Percentiles rank a stretch among this genome's conserved stretches.
These are phyloP conservation scores for Fusarium hostae DNA, from an alignment of 2,329 filamentous ascomycete species.

Conservation along the genomic window DNA sequence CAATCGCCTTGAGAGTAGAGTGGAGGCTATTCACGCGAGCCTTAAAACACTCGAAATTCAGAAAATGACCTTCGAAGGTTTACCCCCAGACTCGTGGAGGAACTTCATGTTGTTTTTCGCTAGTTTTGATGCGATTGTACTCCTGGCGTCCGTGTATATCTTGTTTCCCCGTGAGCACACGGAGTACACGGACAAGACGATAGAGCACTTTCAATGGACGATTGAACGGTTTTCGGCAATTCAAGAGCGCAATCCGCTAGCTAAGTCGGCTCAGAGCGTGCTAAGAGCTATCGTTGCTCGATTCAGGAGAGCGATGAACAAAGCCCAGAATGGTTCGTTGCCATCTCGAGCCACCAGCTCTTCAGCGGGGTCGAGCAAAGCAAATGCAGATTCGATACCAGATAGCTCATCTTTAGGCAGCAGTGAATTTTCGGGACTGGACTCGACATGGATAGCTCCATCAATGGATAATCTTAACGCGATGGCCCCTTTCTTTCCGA, in stretches of 20 bases:
- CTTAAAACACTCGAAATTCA: slow-evolving; percentile 67
- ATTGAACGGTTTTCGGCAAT: slow-evolving; percentile 69
- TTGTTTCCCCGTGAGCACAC: slow-evolving; percentile 67
- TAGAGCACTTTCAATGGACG: slow-evolving; percentile 69
- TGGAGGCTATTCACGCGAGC: slow-evolving; percentile 66
- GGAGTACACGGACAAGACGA: slow-evolving; percentile 57
- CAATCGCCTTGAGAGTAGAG: slow-evolving; percentile 63
- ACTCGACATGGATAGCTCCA: slow-evolving; percentile 55
- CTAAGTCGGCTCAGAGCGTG: slow-evolving; percentile 64
- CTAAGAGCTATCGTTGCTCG: slow-evolving; percentile 65
- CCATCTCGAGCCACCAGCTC: slow-evolving; percentile 9
- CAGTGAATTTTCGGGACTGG: slow-evolving; percentile 13
- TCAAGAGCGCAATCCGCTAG: slow-evolving; percentile 63
- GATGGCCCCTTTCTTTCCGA: slow-evolving; percentile 67
- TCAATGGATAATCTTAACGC: slow-evolving; percentile 60
- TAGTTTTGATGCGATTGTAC: slow-evolving; percentile 71
- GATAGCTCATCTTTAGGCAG: slow-evolving; percentile 14
- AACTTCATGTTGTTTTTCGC: slow-evolving; percentile 69
- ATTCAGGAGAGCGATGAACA: slow-evolving; percentile 61
- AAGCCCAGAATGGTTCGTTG: slow-evolving; percentile 29
- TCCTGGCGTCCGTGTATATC: slow-evolving; percentile 70
- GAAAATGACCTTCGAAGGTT: slow-evolving; percentile 58
- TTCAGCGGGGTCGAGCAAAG: not conserved
- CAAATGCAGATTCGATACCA: slow-evolving; percentile 28
- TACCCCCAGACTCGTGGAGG: slow-evolving; percentile 62